A percentile compares a stretch with the other conserved stretches of the same genome.
phyloP scores from a whole-genome alignment of 108 stramenopile species.

The Epipyxis sp. region DNA sequence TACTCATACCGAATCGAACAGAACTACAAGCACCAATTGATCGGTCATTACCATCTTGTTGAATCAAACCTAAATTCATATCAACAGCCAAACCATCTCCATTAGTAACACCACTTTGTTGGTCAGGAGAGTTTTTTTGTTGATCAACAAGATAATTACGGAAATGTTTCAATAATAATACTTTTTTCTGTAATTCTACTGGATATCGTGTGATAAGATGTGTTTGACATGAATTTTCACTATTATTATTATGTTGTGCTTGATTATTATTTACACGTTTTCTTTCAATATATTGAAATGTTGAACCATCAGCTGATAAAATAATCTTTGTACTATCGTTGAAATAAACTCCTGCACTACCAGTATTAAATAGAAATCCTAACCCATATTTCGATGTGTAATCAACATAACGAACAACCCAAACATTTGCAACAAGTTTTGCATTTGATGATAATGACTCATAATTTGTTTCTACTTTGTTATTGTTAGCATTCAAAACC shows the following conservation, averaged over 20 bases:
- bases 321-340: constrained; percentile 94
- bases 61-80: not conserved
- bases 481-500: too few species aligned
- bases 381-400: constrained; percentile 97
- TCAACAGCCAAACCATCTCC: constrained; percentile 1
- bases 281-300: constrained; percentile 85
- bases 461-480: not conserved
- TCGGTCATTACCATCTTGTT: constrained; percentile 20
- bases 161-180: constrained; percentile 89
- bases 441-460: not conserved
- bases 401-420: constrained; percentile 93
- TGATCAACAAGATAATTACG: constrained; percentile 89
- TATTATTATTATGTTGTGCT: not conserved
- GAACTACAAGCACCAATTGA: too few species aligned
- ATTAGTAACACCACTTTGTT: constrained; percentile 14
- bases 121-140: constrained; percentile 65
- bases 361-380: constrained; percentile 87
- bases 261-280: constrained; percentile 21
- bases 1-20: too few species aligned
- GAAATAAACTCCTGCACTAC: constrained; percentile 93
- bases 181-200: constrained; percentile 82
- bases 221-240: constrained; percentile 37
- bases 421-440: constrained; percentile 24
- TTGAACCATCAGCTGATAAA: constrained; percentile 69
- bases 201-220: constrained; percentile 76